Evolutionary conservation across 768 basidiomycete species (phyloP).

Genomic region (Trametes punicea): DNA sequence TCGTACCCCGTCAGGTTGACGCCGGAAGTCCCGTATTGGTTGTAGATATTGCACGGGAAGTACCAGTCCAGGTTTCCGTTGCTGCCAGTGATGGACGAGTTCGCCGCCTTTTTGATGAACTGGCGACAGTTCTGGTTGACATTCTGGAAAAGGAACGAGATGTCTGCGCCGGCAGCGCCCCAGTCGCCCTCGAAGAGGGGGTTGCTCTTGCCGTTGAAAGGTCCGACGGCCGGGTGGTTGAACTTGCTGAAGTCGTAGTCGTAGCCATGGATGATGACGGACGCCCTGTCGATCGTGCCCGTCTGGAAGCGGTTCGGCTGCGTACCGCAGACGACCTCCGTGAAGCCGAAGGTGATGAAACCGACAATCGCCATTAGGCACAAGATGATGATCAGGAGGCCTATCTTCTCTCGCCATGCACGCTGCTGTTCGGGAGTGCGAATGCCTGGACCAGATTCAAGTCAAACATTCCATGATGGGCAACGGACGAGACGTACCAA

Average conservation of each 20-base stretch:
- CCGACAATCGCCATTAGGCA: constrained; percentile 91
- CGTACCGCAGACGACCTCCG: constrained; percentile 85
- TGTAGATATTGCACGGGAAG: constrained; percentile 93
- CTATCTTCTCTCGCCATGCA: constrained; percentile 99
- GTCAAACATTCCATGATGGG: not conserved
- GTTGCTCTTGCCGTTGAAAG: constrained; percentile 79
- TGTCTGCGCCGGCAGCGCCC: constrained; percentile 83
- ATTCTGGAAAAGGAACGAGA: constrained; percentile 93
- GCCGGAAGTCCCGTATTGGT: constrained; percentile 59
- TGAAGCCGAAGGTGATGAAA: constrained; percentile 98
- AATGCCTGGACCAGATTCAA: constrained; percentile 54
- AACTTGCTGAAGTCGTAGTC: constrained; percentile 90
- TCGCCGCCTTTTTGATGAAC: constrained; percentile 67
- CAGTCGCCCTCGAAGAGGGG: constrained; percentile 78
- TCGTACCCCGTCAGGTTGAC: constrained; percentile 73
- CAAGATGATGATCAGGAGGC: constrained; percentile 76
- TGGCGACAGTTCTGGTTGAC: constrained; percentile 80
- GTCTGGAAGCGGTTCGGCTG: constrained; percentile 82
- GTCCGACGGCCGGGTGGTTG: constrained; percentile 70
- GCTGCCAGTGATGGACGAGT: constrained; percentile 65
- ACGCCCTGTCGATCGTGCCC: constrained; percentile 70
- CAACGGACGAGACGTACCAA: constrained; percentile 54
- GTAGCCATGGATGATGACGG: constrained; percentile 91
- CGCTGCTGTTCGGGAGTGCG: constrained; percentile 89
- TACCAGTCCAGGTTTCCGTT: constrained; percentile 82